Evolutionary conservation across 2,329 filamentous ascomycete species (phyloP).

Genomic region (Bimuria novae-zelandiae): DNA sequence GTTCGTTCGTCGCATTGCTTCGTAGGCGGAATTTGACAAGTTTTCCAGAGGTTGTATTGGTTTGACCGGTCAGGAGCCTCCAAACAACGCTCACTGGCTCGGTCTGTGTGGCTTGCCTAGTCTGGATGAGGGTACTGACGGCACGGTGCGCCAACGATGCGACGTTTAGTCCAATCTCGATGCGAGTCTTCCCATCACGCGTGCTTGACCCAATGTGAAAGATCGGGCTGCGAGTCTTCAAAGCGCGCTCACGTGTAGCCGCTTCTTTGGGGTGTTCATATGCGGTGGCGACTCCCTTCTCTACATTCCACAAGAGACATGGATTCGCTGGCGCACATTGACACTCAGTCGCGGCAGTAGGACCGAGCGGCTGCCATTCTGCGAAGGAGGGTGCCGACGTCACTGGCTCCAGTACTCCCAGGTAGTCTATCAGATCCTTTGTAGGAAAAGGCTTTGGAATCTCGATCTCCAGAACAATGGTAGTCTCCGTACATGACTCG

Average conservation of each 20-base stretch:
- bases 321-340: constrained; percentile 33
- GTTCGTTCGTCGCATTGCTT: constrained; percentile 46
- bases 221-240: constrained; percentile 53
- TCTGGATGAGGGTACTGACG: constrained; percentile 32
- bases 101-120: constrained; percentile 26
- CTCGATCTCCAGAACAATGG: constrained; percentile 28
- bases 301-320: constrained; percentile 31
- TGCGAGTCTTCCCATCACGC: constrained; percentile 28
- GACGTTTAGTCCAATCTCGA: constrained; percentile 51
- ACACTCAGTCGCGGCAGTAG: constrained; percentile 13
- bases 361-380: constrained; percentile 24
- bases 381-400: constrained; percentile 21
- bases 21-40: constrained; percentile 50
- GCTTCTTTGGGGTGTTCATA: constrained; percentile 52
- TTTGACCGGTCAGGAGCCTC: constrained; percentile 55
- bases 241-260: constrained; percentile 54
- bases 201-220: constrained; percentile 26
- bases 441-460: constrained; percentile 10
- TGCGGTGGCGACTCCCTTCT: constrained; percentile 24
- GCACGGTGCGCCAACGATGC: constrained; percentile 52
- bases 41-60: constrained; percentile 34
- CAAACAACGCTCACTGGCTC: constrained; percentile 28
- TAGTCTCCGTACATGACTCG: constrained; percentile 24
- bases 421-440: constrained; percentile 17
- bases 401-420: constrained; percentile 28